Evolutionary conservation across 345 rosid genomes (phyloP).

Genomic region (Geranium brycei): DNA sequence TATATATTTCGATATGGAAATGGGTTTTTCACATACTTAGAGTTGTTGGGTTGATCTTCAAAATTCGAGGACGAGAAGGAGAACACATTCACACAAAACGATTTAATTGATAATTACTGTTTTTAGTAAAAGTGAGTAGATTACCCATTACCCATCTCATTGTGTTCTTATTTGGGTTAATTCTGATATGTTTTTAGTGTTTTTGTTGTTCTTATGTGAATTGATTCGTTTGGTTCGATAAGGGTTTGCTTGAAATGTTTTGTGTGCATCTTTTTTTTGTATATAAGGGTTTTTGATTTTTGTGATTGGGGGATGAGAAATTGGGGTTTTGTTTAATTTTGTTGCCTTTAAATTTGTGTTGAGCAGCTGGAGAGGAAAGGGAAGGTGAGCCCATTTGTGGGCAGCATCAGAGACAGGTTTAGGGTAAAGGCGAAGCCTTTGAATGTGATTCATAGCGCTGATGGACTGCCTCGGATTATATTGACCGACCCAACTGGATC

Average conservation of each 20-base stretch:
- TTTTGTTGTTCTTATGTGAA: neutral
- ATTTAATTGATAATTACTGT: neutral
- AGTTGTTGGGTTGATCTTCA: neutral
- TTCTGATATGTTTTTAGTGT: too few species aligned
- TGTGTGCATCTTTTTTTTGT: neutral
- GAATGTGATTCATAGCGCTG: constrained; percentile 46
- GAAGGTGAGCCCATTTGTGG: constrained; percentile 49
- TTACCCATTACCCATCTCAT: neutral
- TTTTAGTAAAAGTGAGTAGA: neutral
- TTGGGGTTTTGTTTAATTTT: neutral
- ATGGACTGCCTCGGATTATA: constrained; percentile 53
- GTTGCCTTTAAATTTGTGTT: constrained; percentile 2
- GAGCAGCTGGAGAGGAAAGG: constrained; percentile 52
- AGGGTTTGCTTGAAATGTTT: neutral
- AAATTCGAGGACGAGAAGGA: too few species aligned
- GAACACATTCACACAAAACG: neutral
- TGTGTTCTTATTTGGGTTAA: neutral
- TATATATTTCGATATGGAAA: constrained; percentile 5
- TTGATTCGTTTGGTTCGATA: neutral
- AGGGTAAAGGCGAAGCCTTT: constrained; percentile 51
- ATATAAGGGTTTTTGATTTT: neutral
- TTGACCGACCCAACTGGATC: constrained; percentile 79
- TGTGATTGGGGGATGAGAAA: neutral
- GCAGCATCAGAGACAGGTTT: constrained; percentile 29
- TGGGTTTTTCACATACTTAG: neutral